Evolutionary conservation across 805 yeast genomes (phyloP).

Genomic region (Metschnikowia borealis): DNA sequence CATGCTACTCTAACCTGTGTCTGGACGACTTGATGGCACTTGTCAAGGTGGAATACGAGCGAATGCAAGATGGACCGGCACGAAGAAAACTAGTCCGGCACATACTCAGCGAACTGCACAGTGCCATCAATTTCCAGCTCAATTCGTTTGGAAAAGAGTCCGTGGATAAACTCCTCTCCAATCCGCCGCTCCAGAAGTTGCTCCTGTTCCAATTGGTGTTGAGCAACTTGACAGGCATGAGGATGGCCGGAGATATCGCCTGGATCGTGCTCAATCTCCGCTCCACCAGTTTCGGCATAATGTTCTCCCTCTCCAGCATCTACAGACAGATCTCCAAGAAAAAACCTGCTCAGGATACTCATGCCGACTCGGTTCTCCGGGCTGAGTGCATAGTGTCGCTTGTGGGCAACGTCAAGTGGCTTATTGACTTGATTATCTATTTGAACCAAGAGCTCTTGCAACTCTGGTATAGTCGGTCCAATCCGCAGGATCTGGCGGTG

Average conservation of each 20-base stretch:
- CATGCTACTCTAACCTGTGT: constrained; percentile 63
- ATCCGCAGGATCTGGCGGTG: constrained; percentile 19
- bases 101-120: constrained; percentile 62
- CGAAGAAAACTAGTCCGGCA: constrained; percentile 32
- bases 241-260: constrained; percentile 46
- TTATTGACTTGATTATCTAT: constrained; percentile 70
- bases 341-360: constrained; percentile 47
- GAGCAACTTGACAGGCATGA: constrained; percentile 41
- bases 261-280: constrained; percentile 66
- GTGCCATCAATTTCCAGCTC: constrained; percentile 69
- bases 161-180: constrained; percentile 68
- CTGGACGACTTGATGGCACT: constrained; percentile 68
- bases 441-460: constrained; percentile 69
- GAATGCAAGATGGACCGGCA: constrained; percentile 13
- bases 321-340: constrained; percentile 65
- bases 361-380: constrained; percentile 52
- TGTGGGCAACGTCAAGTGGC: constrained; percentile 84
- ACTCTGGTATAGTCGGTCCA: constrained; percentile 26
- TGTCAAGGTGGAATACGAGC: constrained; percentile 33
- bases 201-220: constrained; percentile 64
- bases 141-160: constrained; percentile 65
- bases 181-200: constrained; percentile 73
- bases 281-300: constrained; percentile 65
- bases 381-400: constrained; percentile 59
- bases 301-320: constrained; percentile 56